These are phyloP conservation scores for Polymyxa betae DNA, from an alignment of 208 protist species.

Conservation along the genomic window DNA sequence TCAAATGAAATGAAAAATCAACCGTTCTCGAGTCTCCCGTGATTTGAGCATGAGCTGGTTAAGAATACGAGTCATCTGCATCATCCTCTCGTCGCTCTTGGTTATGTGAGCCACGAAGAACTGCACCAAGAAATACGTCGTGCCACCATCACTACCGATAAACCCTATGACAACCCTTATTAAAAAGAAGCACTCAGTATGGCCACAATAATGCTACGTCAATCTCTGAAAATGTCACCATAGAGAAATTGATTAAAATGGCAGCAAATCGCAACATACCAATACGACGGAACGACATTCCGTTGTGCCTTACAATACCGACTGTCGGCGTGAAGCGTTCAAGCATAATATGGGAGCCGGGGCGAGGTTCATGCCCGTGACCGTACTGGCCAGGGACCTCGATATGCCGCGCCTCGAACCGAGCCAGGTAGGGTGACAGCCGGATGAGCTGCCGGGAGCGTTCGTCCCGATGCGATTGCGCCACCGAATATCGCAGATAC, in stretches of 20 bases:
- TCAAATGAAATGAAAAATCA: no score
- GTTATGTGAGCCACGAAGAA: constrained; percentile 62
- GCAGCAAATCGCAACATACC: no score
- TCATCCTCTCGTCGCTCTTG: constrained; percentile 59
- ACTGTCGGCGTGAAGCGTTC: constrained; percentile 46
- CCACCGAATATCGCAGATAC: constrained; percentile 55
- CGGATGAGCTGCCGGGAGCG: neutral
- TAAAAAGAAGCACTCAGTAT: no score
- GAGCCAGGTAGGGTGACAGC: constrained; percentile 55
- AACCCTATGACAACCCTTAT: no score
- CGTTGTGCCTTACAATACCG: constrained; percentile 53
- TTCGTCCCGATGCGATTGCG: constrained; percentile 34
- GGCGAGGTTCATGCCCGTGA: constrained; percentile 24
- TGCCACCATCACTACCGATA: constrained; percentile 54
- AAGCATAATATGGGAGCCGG: constrained; percentile 53
- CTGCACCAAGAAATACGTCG: constrained; percentile 59
- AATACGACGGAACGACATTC: constrained; percentile 59
- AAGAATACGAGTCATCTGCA: constrained; percentile 54
- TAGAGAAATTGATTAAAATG: no score
- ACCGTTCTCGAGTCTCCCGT: constrained; percentile 56
- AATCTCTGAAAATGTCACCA: no score
- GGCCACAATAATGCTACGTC: no score
- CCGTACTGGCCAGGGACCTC: constrained; percentile 62
- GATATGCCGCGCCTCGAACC: constrained; percentile 56
- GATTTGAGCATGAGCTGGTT: constrained; percentile 60